Evolutionary conservation across 1,139 yeast species (phyloP).

Genomic region (Magnusiomyces tetraspermus): DNA sequence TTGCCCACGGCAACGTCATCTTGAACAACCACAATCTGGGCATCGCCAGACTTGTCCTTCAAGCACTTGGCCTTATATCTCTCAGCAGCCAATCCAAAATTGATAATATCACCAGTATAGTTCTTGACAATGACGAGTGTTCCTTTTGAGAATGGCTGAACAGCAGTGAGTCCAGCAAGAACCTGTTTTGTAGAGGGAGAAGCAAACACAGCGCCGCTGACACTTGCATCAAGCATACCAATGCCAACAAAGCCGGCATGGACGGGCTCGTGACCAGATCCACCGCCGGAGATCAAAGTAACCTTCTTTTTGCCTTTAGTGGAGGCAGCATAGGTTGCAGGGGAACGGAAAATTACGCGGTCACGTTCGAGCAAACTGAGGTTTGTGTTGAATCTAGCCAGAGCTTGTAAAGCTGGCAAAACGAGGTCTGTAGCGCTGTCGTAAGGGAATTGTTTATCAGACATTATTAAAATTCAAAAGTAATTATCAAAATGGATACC

Average conservation of each 20-base stretch:
- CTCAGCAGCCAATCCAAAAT: slow-evolving; percentile 86
- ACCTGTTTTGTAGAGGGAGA: slow-evolving; percentile 89
- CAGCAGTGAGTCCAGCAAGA: slow-evolving; percentile 57
- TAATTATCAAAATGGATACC: neutral
- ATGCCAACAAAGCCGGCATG: slow-evolving; percentile 87
- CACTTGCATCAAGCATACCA: slow-evolving; percentile 77
- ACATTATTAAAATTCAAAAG: slow-evolving; percentile 7
- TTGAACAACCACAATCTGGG: slow-evolving; percentile 58
- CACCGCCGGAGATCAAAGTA: slow-evolving; percentile 80
- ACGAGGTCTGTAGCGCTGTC: slow-evolving; percentile 44
- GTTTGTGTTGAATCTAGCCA: slow-evolving; percentile 60
- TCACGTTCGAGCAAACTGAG: slow-evolving; percentile 56
- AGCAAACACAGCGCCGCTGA: slow-evolving; percentile 81
- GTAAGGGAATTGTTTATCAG: slow-evolving; percentile 31
- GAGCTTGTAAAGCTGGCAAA: slow-evolving; percentile 53
- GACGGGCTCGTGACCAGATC: slow-evolving; percentile 91
- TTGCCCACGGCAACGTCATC: slow-evolving; percentile 93
- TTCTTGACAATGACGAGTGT: slow-evolving; percentile 73
- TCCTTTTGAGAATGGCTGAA: slow-evolving; percentile 44
- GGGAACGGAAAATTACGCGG: slow-evolving; percentile 46
- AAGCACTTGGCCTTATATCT: slow-evolving; percentile 49
- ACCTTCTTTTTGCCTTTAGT: slow-evolving; percentile 39
- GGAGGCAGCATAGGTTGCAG: slow-evolving; percentile 12
- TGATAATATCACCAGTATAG: slow-evolving; percentile 88
- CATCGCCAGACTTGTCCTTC: neutral